phyloP scores from a whole-genome alignment of 2,329 filamentous ascomycete species.

The Cordyceps militaris region DNA sequence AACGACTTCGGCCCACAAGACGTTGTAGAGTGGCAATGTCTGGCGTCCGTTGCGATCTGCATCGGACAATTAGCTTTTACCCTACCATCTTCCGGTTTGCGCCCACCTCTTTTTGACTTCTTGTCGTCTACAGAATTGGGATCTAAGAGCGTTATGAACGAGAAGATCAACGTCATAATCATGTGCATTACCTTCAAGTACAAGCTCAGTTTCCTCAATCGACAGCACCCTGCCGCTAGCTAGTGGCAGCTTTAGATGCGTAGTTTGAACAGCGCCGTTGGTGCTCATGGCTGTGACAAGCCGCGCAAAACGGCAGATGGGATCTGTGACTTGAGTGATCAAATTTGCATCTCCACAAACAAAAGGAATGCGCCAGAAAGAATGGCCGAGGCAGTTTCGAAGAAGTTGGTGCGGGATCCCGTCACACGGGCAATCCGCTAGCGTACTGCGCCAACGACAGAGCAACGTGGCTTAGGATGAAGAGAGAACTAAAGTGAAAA shows the following conservation, averaged over 20 bases:
- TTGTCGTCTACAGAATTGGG: not conserved
- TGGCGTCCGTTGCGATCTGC: slow-evolving; percentile 22
- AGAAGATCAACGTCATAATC: not conserved
- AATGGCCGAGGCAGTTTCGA: not conserved
- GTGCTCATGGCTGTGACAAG: not conserved
- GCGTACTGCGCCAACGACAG: not conserved
- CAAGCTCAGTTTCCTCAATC: slow-evolving; percentile 1
- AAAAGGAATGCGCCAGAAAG: not conserved
- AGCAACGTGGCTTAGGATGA: slow-evolving; percentile 1
- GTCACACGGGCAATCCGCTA: not conserved
- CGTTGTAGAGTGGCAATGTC: slow-evolving; percentile 68
- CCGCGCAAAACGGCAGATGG: not conserved
- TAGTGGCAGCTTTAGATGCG: not conserved
- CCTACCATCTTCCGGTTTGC: no score
- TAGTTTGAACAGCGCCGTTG: not conserved
- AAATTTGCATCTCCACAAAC: not conserved
- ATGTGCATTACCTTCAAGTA: slow-evolving; percentile 2
- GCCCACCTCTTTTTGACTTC: not conserved
- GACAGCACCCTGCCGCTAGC: not conserved
- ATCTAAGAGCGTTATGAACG: not conserved
- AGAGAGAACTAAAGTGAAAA: not conserved
- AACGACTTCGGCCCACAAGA: slow-evolving; percentile 70
- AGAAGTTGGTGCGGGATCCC: not conserved
- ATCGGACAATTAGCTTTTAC: not conserved
- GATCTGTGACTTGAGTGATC: not conserved